Base-by-base conservation (phyloP, 2,329 filamentous ascomycete genomes). In the Fusarium phyllophilum region DNA sequence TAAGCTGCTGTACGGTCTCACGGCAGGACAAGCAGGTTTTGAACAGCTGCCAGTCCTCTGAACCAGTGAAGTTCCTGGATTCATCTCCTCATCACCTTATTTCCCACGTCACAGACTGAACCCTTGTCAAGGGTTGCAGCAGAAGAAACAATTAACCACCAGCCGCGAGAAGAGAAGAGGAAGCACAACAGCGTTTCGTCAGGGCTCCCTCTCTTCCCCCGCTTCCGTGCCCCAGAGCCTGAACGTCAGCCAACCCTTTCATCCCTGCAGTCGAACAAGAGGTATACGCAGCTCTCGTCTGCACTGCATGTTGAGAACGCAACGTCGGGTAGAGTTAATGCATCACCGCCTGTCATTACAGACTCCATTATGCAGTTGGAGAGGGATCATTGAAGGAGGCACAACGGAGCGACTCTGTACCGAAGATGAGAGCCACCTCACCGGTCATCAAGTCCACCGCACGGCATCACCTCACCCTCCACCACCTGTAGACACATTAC, bases 221-320 rank as follows among this genome's bases (percentile, higher is more conserved):
- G 62, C 62, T 48, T 69, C 48, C 24, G 22, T 45, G 44, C 48
- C 68, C 67, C 63, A 41, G 66, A 66, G 46, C 62, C 42, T 49
- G 51, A 62, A 73, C 52, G 51, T 71, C 70, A 74, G 56, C 66
- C 69, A 75, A 58, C 44, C 66, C 55, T 24, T 36, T 56, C 38
- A 70, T 67, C 73, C 66, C 67, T 74, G 72, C 48, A 51, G 41
- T 29, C 48, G 52, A 51, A 60, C 29, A 38, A 42, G 38, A 72
- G 58, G 58, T 60, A 72, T 74, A 71, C 62, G 56, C 44, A 59
- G 24, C 52, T 64, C 41, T 33, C n/a, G 64, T 52, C 31, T 48
- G 31, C 42, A 58, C 46, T 66, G 44, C 65, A 74, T 65, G 54
- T 52, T 55, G 51, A 48, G 68, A 62, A 55, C 59, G 49, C 41